Conservation (phyloP, 371 early-diverging fungal species). For the Mortierella sp. region DNA sequence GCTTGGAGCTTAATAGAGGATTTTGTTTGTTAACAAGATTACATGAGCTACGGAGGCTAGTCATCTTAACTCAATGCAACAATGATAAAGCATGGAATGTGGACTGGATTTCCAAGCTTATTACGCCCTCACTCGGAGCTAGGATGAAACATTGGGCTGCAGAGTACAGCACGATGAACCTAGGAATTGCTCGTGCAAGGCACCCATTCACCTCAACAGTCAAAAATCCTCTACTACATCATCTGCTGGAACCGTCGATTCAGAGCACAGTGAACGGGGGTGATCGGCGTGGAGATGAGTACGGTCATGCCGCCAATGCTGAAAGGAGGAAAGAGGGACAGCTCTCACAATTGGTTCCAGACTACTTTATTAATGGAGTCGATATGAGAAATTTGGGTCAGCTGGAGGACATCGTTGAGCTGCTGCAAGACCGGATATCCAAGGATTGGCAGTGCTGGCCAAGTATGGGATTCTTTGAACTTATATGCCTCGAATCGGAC, state of each 20-base stretch:
- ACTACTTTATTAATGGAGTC: not conserved
- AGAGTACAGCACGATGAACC: not conserved
- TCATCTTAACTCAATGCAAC: not conserved
- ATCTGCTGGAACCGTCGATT: not conserved
- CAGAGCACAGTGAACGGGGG: not conserved
- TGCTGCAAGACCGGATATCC: not conserved
- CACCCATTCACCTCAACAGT: not conserved
- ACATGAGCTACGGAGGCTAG: not conserved
- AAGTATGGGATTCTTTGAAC: not conserved
- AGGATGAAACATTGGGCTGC: not conserved
- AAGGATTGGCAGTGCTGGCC: slow-evolving; percentile 1
- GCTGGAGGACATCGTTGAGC: not conserved
- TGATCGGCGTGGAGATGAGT: too few relatives aligned
- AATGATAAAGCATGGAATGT: not conserved
- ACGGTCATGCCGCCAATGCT: too few relatives aligned
- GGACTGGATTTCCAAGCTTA: not conserved
- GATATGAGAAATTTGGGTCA: not conserved
- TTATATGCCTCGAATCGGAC: not conserved
- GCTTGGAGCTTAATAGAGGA: not conserved
- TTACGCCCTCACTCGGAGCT: not conserved
- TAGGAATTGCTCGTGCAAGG: not conserved
- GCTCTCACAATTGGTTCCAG: not conserved
- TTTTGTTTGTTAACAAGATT: not conserved
- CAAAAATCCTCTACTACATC: not conserved
- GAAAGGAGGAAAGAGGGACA: too few relatives aligned